Conservation (phyloP, 2,329 filamentous ascomycete genomes). For the Xylariaceae sp. region DNA sequence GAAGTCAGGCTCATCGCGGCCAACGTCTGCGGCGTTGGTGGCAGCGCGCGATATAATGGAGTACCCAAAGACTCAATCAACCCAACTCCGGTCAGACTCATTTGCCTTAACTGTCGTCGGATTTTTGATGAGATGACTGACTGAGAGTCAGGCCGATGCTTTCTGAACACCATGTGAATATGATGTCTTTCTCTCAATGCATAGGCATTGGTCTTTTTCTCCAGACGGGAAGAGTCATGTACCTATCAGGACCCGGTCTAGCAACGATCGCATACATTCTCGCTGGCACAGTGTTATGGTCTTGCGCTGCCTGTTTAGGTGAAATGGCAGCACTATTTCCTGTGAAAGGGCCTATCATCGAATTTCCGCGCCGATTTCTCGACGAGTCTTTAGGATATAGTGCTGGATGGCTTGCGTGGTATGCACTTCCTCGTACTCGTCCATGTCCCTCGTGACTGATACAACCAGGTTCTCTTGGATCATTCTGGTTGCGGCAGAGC, state of each 20-base stretch:
- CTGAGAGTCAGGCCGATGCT: constrained; percentile 4
- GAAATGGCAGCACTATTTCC: constrained; percentile 51
- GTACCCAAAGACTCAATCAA: constrained; percentile 7
- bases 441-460: background rate
- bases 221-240: constrained; percentile 46
- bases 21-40: constrained; percentile 1
- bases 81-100: constrained; percentile 7
- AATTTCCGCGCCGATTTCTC: constrained; percentile 48
- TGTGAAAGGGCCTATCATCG: constrained; percentile 49
- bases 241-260: constrained; percentile 46
- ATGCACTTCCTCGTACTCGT: background rate
- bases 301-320: constrained; percentile 44
- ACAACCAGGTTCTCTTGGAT: constrained; percentile 7
- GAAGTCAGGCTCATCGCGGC: background rate
- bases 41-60: background rate
- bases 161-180: constrained; percentile 14
- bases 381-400: constrained; percentile 48
- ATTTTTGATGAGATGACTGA: background rate
- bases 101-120: background rate
- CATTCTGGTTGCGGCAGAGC: constrained; percentile 8
- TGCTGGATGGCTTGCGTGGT: constrained; percentile 7
- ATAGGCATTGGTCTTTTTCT: constrained; percentile 48
- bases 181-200: constrained; percentile 45
- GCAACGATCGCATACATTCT: constrained; percentile 45
- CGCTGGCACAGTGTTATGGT: constrained; percentile 46